phyloP scores from a whole-genome alignment of 345 rosid genomes.

The Raphanus raphanistrum region DNA sequence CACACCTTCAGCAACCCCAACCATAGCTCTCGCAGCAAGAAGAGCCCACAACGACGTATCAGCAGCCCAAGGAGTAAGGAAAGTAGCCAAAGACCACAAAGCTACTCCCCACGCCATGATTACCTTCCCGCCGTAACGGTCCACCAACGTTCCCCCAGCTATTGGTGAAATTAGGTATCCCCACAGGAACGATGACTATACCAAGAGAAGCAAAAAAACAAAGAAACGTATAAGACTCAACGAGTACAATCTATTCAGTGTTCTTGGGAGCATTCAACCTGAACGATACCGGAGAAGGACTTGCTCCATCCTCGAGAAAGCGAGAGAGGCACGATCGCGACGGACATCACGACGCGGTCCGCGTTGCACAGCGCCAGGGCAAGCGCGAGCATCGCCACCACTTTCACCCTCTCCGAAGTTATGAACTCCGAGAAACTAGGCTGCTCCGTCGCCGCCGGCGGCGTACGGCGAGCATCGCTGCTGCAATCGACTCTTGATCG shows the following conservation, averaged over 20 bases:
- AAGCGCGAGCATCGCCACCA: conserved; percentile 87
- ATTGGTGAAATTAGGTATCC: conserved; percentile 94
- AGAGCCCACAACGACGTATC: conserved; percentile 72
- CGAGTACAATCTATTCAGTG: neutral
- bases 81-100: conserved; percentile 89
- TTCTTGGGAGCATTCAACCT: conserved; percentile 45
- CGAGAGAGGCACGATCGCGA: conserved; percentile 87
- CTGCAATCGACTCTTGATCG: conserved; percentile 49
- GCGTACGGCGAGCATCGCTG: conserved; percentile 47
- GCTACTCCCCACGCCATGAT: conserved; percentile 96
- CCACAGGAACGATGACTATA: conserved; percentile 91
- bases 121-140: conserved; percentile 86
- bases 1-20: conserved; percentile 96
- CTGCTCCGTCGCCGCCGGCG: conserved; percentile 28
- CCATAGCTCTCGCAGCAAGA: conserved; percentile 68
- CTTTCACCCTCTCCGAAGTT: conserved; percentile 92
- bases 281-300: conserved; percentile 95
- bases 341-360: conserved; percentile 93
- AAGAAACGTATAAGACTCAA: neutral
- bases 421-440: conserved; percentile 73
- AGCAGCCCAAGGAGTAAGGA: conserved; percentile 97
- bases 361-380: conserved; percentile 88
- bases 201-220: neutral
- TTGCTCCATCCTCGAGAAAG: conserved; percentile 90
- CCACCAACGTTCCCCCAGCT: conserved; percentile 90